Evolutionary conservation across 345 rosid species (phyloP), one percentile per base, ranked within the genome.

Genomic region (Syzygium oleosum): DNA sequence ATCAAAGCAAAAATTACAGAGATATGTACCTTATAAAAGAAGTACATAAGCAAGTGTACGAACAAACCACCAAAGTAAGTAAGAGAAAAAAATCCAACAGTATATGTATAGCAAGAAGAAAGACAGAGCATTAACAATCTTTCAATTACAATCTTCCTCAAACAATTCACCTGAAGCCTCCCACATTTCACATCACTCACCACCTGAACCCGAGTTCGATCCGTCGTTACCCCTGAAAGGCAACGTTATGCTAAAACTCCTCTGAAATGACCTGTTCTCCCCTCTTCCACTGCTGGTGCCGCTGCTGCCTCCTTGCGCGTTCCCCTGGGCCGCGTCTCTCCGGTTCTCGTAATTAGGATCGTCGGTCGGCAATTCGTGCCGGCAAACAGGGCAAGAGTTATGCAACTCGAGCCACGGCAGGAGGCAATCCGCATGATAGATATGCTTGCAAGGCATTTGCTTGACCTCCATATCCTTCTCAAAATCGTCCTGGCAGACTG

Each of bases 401-500:
- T 93, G 94, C 91, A 93, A 54, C 29, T 93, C 86, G 12, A 93
- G 91, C 94, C 94, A 93, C 0, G 94, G 94, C 52, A 90, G 56
- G 46, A 93, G 87, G 59, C 94, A 93, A 77, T 91, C 92, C 0
- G 86, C 31, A 56, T 93, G 94, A 83, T 91, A 93, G 16, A 91
- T 56, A 85, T 93, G 94, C 90, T 93, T 91, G 85, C 94, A 93
- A 31, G 94, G 94, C 94, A 93, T 91, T 53, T 91, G 93, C 86
- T 89, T 93, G 21, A 89, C 94, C 87, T 93, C 92, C 59, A 73
- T 87, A 11, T 90, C 91, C 52, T 85, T 86, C 90, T 91, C 92
- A 14, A 93, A 91, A 65, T 90, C 90, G 56, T 93, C 93, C 89
- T 91, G 92, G 41, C 94, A 93, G 41, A 91, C 94, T 17, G 93